Evolutionary conservation across 345 rosid species (phyloP).

Genomic region (Sisymbrium altissimum): DNA sequence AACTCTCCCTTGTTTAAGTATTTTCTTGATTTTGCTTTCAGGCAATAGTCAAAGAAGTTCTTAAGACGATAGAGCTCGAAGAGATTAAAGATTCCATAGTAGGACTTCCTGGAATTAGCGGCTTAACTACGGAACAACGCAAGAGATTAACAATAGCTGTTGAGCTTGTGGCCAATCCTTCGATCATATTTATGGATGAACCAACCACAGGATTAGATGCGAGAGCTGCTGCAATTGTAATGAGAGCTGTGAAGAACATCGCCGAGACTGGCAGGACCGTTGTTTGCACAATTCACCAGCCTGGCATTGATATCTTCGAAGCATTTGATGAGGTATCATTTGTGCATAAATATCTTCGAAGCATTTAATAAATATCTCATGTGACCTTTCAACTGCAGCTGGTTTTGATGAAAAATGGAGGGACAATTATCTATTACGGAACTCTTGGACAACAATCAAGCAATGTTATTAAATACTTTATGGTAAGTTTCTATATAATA

Average conservation of each 20-base stretch:
- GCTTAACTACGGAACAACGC: constrained; percentile 46
- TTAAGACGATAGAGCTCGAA: constrained; percentile 43
- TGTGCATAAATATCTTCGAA: no score
- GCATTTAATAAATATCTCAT: no score
- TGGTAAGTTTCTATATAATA: constrained; percentile 30
- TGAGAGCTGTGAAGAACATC: constrained; percentile 45
- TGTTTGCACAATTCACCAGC: constrained; percentile 52
- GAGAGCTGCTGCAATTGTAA: constrained; percentile 50
- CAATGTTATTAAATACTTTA: constrained; percentile 50
- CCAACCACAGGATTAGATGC: constrained; percentile 51
- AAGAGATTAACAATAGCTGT: constrained; percentile 44
- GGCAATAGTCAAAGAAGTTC: constrained; percentile 38
- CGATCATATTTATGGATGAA: constrained; percentile 50
- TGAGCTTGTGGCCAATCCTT: constrained; percentile 47
- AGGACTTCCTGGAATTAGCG: constrained; percentile 36
- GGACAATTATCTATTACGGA: constrained; percentile 50
- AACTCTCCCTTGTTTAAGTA: not conserved
- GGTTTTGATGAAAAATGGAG: constrained; percentile 62
- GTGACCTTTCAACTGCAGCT: constrained; percentile 32
- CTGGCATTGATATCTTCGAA: constrained; percentile 41
- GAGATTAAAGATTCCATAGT: constrained; percentile 39
- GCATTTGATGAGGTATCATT: constrained; percentile 51
- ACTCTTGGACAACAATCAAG: constrained; percentile 48
- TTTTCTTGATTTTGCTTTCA: constrained; percentile 7
- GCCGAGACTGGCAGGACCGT: constrained; percentile 41